A percentile compares a stretch with the other conserved stretches of the same genome.
Evolutionary conservation across 1,284 basidiomycete species (phyloP).

Genomic region (Pulveroboletus sp.): DNA sequence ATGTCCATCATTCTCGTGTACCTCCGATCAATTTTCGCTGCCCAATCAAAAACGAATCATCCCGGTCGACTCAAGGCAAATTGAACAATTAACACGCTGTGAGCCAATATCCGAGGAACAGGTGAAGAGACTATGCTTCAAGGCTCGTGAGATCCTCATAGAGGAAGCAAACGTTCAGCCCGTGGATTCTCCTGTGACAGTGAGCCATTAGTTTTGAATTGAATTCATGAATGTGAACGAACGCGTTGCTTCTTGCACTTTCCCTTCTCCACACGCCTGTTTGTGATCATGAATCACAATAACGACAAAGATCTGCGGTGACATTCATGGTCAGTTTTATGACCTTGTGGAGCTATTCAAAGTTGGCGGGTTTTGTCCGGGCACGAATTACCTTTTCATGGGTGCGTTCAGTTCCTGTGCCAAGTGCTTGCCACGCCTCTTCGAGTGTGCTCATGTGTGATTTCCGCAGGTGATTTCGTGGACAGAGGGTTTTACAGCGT

Average conservation of each 20-base stretch:
- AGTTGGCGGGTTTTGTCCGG: conserved; percentile 92
- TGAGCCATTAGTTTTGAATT: conserved; percentile 35
- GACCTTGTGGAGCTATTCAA: conserved; percentile 97
- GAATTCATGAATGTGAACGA: conserved; percentile 5
- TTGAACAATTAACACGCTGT: conserved; percentile 87
- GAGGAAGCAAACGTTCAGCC: conserved; percentile 98
- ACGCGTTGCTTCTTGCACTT: background rate
- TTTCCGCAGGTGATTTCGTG: conserved; percentile 81
- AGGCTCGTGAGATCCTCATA: conserved; percentile 94
- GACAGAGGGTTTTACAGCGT: conserved; percentile 98
- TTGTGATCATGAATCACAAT: conserved; percentile 34
- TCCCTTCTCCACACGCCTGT: conserved; percentile 24
- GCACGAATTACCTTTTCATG: conserved; percentile 99
- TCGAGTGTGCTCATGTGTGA: conserved; percentile 14
- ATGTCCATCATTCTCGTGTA: conserved; percentile 24
- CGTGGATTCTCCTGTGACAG: conserved; percentile 95
- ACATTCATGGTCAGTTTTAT: conserved; percentile 99
- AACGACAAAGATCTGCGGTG: conserved; percentile 84
- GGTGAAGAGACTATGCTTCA: conserved; percentile 91
- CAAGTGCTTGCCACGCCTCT: background rate
- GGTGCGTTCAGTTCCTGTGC: conserved; percentile 53
- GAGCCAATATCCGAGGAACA: conserved; percentile 92
- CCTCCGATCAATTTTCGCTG: conserved; percentile 25
- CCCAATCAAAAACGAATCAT: conserved; percentile 15
- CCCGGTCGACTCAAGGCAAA: conserved; percentile 56